Conservation (phyloP, 179 eudicot genomes). For the Silene vulgaris region DNA sequence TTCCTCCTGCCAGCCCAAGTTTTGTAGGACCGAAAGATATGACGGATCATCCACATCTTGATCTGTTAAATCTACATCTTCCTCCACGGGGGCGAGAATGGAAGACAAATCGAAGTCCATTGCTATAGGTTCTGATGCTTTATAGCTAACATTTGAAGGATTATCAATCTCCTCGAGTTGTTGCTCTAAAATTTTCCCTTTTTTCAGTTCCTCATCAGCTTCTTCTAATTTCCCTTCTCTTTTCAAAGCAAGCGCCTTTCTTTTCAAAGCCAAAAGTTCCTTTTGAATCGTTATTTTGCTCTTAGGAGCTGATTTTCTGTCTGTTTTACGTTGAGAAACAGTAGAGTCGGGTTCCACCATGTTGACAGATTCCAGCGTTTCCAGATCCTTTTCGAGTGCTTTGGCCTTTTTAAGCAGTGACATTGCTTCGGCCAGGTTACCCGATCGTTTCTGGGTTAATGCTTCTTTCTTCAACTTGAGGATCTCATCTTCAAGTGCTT, state of each 20-base stretch:
- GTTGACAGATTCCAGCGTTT: conserved; percentile 23
- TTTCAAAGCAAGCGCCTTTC: conserved; percentile 76
- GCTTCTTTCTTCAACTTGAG: conserved; percentile 65
- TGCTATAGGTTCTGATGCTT: conserved; percentile 15
- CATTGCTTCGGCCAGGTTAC: conserved; percentile 59
- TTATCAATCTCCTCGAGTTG: conserved; percentile 79
- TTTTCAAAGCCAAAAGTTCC: conserved; percentile 80
- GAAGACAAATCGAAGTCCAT: conserved; percentile 29
- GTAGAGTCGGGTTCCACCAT: conserved; percentile 14
- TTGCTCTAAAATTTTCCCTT: conserved; percentile 76
- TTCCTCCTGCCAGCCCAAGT: conserved; percentile 89
- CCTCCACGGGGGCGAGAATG: conserved; percentile 33
- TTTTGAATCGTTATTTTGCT: conserved; percentile 59
- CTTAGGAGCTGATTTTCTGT: conserved; percentile 46
- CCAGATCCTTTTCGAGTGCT: conserved; percentile 61
- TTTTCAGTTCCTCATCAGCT: conserved; percentile 78
- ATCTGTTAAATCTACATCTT: conserved; percentile 65
- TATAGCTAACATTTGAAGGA: conserved; percentile 30
- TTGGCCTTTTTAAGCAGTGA: conserved; percentile 71
- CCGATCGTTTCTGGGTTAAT: conserved; percentile 52
- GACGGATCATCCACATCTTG: conserved; percentile 82
- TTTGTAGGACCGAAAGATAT: conserved; percentile 60
- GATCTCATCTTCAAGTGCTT: conserved; percentile 41
- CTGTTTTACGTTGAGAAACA: conserved; percentile 1
- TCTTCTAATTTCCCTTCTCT: conserved; percentile 81